A percentile compares a stretch with the other conserved stretches of the same genome.
Conservation (phyloP, 108 stramenopile genomes). For the Heterococcus sp. region DNA sequence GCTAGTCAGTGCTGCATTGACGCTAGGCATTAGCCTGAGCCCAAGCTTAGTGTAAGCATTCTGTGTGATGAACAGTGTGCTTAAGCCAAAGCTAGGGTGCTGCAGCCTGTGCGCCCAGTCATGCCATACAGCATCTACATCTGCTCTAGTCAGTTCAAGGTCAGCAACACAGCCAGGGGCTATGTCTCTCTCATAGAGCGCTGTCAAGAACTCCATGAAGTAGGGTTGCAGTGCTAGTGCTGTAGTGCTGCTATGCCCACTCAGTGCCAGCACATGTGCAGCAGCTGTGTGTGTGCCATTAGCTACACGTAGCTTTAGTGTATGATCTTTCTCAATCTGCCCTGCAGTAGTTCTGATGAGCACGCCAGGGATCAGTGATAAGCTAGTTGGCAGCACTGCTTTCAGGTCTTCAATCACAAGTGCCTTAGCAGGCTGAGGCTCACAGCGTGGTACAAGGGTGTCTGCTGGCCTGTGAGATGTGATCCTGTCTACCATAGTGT, state of each 20-base stretch:
- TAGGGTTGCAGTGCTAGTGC: conserved; percentile 14
- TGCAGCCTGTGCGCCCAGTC: conserved; percentile 75
- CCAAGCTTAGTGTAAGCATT: conserved; percentile 83
- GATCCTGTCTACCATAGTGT: conserved; percentile 87
- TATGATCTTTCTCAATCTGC: conserved; percentile 58
- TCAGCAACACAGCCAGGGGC: conserved; percentile 36
- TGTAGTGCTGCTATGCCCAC: conserved; percentile 53
- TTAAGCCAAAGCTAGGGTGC: conserved; percentile 79
- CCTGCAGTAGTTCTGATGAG: neutral
- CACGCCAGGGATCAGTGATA: neutral
- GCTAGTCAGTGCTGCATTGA: conserved; percentile 18
- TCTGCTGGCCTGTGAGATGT: conserved; percentile 66
- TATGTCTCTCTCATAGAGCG: conserved; percentile 72
- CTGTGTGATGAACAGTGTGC: conserved; percentile 83
- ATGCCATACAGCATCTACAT: conserved; percentile 58
- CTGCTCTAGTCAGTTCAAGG: conserved; percentile 45
- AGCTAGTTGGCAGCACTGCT: neutral
- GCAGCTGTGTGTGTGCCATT: conserved; percentile 85
- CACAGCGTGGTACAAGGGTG: conserved; percentile 67
- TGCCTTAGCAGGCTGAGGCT: conserved; percentile 75
- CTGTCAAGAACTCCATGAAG: conserved; percentile 66
- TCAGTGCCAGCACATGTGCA: conserved; percentile 68
- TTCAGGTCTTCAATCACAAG: conserved; percentile 62
- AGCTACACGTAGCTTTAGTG: conserved; percentile 77
- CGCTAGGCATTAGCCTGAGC: conserved; percentile 72